Conservation (phyloP, 495 filamentous ascomycete species). For the Aspergillus panamensis region DNA sequence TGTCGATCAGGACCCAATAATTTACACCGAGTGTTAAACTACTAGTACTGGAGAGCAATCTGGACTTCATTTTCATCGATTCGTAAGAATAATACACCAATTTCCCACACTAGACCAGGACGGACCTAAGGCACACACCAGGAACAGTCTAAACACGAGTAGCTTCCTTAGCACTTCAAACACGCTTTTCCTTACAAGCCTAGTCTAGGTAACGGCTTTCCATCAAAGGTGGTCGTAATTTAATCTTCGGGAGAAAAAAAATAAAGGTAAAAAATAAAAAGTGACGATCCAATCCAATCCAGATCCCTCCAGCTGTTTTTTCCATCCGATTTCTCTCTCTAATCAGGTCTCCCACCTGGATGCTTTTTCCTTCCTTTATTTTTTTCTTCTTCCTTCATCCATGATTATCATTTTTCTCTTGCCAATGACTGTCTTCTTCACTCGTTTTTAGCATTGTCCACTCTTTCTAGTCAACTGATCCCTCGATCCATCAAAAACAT, state of each 20-base stretch:
- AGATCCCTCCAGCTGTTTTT: slow-evolving; percentile 26
- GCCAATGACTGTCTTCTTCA: slow-evolving; percentile 8
- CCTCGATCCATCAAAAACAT: neutral
- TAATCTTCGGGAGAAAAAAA: neutral
- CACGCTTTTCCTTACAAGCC: no score
- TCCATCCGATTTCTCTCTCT: slow-evolving; percentile 10
- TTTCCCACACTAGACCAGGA: neutral
- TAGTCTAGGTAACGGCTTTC: no score
- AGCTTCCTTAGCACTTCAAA: neutral
- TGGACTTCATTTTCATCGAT: neutral
- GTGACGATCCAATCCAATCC: slow-evolving; percentile 33
- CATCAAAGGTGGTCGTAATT: no score
- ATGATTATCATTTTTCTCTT: slow-evolving; percentile 9
- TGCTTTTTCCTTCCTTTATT: slow-evolving; percentile 8
- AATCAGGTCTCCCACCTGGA: slow-evolving; percentile 4
- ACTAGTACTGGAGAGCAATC: neutral
- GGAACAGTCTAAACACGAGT: neutral
- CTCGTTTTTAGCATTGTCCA: neutral
- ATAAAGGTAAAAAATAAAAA: slow-evolving; percentile 10
- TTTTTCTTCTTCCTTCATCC: slow-evolving; percentile 11
- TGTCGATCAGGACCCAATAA: slow-evolving; percentile 22
- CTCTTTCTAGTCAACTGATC: slow-evolving; percentile 5
- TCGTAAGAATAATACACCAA: no score
- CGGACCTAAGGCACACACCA: slow-evolving; percentile 7
- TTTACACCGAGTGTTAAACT: slow-evolving; percentile 4